These are phyloP conservation scores for Botrytis fragariae DNA, from an alignment of 2,329 filamentous ascomycete species.

Conservation along the genomic window DNA sequence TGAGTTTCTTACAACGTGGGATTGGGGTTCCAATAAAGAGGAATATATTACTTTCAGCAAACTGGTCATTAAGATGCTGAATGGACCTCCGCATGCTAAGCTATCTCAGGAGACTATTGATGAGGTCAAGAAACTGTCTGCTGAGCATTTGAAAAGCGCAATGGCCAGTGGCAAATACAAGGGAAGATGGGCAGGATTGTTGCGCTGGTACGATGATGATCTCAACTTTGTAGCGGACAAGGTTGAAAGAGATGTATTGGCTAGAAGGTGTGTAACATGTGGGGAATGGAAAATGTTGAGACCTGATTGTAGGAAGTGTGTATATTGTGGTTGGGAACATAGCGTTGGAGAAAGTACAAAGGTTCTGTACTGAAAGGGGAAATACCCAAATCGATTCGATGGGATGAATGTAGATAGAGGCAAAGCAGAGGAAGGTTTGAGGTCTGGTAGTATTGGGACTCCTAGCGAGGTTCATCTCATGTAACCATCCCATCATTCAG, in stretches of 20 bases:
- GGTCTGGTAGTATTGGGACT: not conserved
- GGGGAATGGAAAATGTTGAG: slow-evolving; percentile 24
- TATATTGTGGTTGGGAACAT: slow-evolving; percentile 22
- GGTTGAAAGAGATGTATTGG: slow-evolving; percentile 22
- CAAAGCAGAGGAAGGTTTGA: not conserved
- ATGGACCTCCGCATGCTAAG: slow-evolving; percentile 10
- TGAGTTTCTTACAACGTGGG: slow-evolving; percentile 28
- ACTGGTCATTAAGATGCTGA: slow-evolving; percentile 22
- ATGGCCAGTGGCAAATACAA: slow-evolving; percentile 21
- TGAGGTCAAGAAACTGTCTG: not conserved
- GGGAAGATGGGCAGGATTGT: slow-evolving; percentile 21
- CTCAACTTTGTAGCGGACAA: slow-evolving; percentile 19
- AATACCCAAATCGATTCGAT: not conserved
- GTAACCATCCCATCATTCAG: not conserved
- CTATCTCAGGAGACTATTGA: not conserved
- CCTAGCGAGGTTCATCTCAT: not conserved
- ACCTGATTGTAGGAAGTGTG: slow-evolving; percentile 21
- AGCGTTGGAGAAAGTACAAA: slow-evolving; percentile 19
- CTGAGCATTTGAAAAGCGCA: not conserved
- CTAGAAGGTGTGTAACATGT: slow-evolving; percentile 19
- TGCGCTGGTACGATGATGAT: slow-evolving; percentile 24
- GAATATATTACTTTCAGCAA: slow-evolving; percentile 25
- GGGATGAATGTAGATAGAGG: not conserved
- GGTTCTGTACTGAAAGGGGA: not conserved
- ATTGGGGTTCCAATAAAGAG: slow-evolving; percentile 26